Percentiles rank a stretch among this genome's conserved stretches.
Conservation (phyloP, 2,329 filamentous ascomycete species). For the Aspergillus sp. region DNA sequence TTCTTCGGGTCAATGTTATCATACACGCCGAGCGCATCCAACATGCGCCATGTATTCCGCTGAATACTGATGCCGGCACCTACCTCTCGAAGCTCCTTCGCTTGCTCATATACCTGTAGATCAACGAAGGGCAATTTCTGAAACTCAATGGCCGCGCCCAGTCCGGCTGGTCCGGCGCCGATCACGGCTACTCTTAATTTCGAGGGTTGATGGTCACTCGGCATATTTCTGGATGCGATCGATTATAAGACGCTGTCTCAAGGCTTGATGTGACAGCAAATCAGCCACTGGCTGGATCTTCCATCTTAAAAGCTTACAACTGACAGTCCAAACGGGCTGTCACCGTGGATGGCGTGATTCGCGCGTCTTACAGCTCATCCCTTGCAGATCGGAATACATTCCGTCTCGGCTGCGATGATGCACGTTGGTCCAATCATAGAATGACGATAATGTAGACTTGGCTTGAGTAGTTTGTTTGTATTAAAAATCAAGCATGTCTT, state of each 20-base stretch:
- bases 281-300: neutral
- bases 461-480: neutral
- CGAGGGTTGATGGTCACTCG: neutral
- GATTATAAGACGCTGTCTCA: neutral
- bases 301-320: neutral
- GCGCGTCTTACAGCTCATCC: neutral
- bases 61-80: constrained; percentile 14
- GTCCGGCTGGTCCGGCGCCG: constrained; percentile 15
- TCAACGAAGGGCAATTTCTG: constrained; percentile 8
- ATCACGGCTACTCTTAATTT: constrained; percentile 14
- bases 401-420: neutral
- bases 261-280: neutral
- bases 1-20: constrained; percentile 8
- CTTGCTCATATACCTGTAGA: constrained; percentile 14
- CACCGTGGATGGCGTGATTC: neutral
- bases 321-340: neutral
- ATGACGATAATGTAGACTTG: neutral
- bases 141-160: constrained; percentile 14
- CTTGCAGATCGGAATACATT: neutral
- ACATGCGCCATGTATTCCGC: constrained; percentile 15
- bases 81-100: constrained; percentile 8
- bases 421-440: neutral
- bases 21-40: constrained; percentile 10
- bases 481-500: too few species aligned
- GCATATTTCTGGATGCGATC: neutral